Evolutionary conservation across 2,329 filamentous ascomycete genomes (phyloP), one percentile per base, ranked within the genome.

Genomic region (Plectosphaerella plurivora): DNA sequence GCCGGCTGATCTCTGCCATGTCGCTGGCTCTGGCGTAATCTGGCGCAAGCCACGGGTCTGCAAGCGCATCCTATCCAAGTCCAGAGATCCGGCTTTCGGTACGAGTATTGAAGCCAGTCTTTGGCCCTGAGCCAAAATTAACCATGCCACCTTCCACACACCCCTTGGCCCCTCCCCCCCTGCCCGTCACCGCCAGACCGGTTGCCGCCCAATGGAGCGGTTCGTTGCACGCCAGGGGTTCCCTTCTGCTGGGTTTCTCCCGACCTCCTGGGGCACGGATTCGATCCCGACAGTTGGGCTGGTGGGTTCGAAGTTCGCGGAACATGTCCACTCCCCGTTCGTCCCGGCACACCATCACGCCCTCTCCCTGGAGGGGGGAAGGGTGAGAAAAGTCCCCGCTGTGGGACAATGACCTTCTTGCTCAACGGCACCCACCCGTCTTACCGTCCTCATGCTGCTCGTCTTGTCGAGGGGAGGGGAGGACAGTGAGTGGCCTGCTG

Each of bases 271-370:
- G 15, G 16, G 18, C 18, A 49, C 44, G 55, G 35, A 47, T 51
- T 42, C 49, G 53, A 57, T 9, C 55, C 55, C 55, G 55, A 55
- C 53, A 57, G 53, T 45, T 51, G 49, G 55, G 53, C 49, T 35
- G 44, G 49, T 53, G 53, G 55, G 51, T 55, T 55, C 53, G 50
- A 22, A 22, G 22, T 22, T 22, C 49, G 51, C 37, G 28, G 28
- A 12, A 41, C 53, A 47, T 46, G 39, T 35, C 45, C 25, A 14
- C 8, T 36, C 14, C 45, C 45, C 45, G 41, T 20, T n/a, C 41
- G 8, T 44, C 41, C 41, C n/a, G 16, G 25, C 33, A 25, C 24
- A 24, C 45, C 22, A 5, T 9, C 20, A 16, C n/a, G n/a, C 39
- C 10, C 3, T 22, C 39, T 44, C 39, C 39, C n/a, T 44, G 9